phyloP scores from a whole-genome alignment of 257 asterid genomes.

The Capsicum rhomboideum region DNA sequence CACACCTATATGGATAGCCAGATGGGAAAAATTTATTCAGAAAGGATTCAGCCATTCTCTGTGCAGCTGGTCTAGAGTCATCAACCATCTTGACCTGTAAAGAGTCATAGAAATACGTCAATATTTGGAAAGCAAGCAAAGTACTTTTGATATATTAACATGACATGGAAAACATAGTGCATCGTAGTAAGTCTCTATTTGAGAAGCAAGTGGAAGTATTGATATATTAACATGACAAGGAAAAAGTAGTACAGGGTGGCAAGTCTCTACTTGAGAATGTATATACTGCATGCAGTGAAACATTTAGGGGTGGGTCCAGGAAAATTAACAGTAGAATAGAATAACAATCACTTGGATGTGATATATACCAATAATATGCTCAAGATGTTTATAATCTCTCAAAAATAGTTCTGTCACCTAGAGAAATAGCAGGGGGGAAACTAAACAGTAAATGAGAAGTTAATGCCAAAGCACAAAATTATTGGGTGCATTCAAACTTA shows the following conservation, averaged over 20 bases:
- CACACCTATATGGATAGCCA: conserved; percentile 88
- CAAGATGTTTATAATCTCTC: neutral
- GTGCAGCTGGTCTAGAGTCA: conserved; percentile 68
- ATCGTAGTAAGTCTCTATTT: neutral
- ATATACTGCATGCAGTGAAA: neutral
- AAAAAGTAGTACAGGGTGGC: neutral
- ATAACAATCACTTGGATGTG: neutral
- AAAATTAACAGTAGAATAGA: neutral
- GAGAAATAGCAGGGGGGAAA: neutral
- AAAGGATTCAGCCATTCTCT: conserved; percentile 58
- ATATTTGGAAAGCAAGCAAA: neutral
- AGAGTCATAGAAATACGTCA: neutral
- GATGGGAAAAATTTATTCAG: conserved; percentile 84
- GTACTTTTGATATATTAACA: neutral
- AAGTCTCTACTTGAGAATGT: neutral
- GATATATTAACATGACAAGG: neutral
- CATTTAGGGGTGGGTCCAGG: neutral
- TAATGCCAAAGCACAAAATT: neutral
- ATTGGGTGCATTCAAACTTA: neutral
- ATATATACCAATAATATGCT: neutral
- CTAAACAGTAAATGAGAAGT: neutral
- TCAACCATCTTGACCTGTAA: conserved; percentile 67
- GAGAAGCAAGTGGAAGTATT: neutral
- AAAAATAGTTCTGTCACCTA: neutral
- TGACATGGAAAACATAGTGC: neutral